Conservation (phyloP, 768 basidiomycete species). For the Sporobolomyces roseus region DNA sequence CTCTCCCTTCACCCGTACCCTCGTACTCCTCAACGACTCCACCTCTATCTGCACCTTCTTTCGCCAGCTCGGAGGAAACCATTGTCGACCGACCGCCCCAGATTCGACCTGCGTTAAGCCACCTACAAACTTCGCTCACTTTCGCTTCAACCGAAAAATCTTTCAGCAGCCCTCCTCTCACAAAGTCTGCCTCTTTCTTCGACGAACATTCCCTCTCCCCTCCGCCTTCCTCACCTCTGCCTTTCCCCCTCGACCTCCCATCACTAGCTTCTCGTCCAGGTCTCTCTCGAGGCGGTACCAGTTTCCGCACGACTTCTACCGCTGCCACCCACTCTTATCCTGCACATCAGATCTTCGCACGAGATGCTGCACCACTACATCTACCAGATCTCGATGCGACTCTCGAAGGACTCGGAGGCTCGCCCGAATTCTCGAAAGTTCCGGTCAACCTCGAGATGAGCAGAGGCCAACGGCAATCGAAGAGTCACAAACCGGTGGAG, state of each 20-base stretch:
- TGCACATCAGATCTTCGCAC: constrained; percentile 59
- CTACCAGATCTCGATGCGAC: constrained; percentile 63
- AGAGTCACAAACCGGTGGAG: background rate
- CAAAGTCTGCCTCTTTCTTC: too few species aligned
- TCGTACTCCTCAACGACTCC: background rate
- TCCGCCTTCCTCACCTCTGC: background rate
- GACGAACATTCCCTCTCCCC: background rate
- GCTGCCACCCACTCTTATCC: constrained; percentile 51
- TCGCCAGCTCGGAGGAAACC: background rate
- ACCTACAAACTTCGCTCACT: background rate
- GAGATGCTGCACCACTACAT: constrained; percentile 59
- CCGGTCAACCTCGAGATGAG: background rate
- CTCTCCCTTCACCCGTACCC: background rate
- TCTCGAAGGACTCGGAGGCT: constrained; percentile 54
- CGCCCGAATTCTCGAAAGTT: constrained; percentile 52
- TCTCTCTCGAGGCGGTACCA: background rate
- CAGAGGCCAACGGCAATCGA: background rate
- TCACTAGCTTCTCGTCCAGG: too few species aligned
- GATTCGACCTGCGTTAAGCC: background rate
- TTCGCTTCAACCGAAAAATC: background rate
- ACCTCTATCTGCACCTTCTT: too few species aligned
- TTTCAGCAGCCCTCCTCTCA: background rate
- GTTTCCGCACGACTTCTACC: background rate
- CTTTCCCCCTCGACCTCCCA: too few species aligned
- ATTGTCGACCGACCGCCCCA: background rate